Evolutionary conservation across 768 basidiomycete species (phyloP).

Genomic region (Psilocybe subaeruginosa): DNA sequence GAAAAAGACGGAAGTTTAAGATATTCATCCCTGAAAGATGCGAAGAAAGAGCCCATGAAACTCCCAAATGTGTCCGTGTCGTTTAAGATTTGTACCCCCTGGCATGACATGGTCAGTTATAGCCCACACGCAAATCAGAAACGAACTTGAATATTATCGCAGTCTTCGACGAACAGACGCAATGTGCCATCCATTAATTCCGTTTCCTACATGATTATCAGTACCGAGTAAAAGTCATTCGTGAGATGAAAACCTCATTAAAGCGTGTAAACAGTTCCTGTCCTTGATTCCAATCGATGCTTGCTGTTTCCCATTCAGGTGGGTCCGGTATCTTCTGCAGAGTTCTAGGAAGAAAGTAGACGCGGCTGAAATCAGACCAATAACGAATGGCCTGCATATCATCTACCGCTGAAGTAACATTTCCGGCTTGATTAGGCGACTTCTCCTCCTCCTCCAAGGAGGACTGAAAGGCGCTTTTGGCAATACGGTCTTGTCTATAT

Average conservation of each 20-base stretch:
- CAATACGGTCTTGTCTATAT: constrained; percentile 55
- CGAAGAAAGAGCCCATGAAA: constrained; percentile 62
- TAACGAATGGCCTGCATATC: constrained; percentile 41
- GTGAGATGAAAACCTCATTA: constrained; percentile 48
- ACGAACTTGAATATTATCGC: constrained; percentile 70
- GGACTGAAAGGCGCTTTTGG: constrained; percentile 58
- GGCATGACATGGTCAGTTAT: neutral
- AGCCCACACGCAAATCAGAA: neutral
- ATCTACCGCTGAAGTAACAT: neutral
- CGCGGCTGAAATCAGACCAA: constrained; percentile 73
- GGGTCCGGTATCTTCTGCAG: constrained; percentile 66
- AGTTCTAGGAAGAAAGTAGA: constrained; percentile 67
- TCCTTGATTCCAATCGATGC: constrained; percentile 60
- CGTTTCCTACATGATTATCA: constrained; percentile 44
- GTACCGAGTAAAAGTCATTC: neutral
- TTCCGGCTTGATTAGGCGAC: neutral
- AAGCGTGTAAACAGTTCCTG: constrained; percentile 54
- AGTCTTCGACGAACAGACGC: constrained; percentile 73
- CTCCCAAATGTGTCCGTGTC: constrained; percentile 68
- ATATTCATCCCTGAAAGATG: constrained; percentile 68
- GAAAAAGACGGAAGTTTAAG: constrained; percentile 59
- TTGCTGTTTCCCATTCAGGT: constrained; percentile 53
- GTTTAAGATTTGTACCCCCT: constrained; percentile 74
- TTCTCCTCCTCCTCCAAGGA: constrained; percentile 32
- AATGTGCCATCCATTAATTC: constrained; percentile 72